A percentile compares a stretch with the other conserved stretches of the same genome.
Evolutionary conservation across 345 rosid genomes (phyloP).

Genomic region (Geranium rotundifolium): DNA sequence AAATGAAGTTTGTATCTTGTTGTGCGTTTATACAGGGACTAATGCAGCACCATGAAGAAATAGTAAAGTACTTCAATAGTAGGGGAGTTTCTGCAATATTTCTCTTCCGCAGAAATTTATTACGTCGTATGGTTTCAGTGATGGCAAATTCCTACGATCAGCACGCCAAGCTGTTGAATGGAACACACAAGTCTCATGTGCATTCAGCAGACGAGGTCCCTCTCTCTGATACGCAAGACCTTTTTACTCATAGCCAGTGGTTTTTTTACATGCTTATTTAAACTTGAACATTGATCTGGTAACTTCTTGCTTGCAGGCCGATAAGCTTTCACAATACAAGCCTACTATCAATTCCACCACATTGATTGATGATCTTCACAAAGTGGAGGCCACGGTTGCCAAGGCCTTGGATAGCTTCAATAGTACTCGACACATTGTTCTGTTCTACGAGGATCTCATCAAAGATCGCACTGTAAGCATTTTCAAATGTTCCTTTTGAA

Average conservation of each 20-base stretch:
- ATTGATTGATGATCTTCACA: constrained; percentile 49
- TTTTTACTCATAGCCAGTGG: neutral
- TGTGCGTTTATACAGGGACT: constrained; percentile 47
- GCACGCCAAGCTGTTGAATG: constrained; percentile 74
- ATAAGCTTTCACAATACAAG: constrained; percentile 66
- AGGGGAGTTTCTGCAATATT: constrained; percentile 69
- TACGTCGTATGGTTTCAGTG: constrained; percentile 81
- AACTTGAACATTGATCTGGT: constrained; percentile 9
- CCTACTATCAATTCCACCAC: constrained; percentile 61
- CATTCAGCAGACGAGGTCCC: constrained; percentile 81
- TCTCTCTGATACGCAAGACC: neutral
- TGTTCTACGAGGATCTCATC: constrained; percentile 77
- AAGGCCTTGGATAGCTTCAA: constrained; percentile 56
- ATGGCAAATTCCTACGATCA: constrained; percentile 82
- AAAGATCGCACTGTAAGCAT: constrained; percentile 43
- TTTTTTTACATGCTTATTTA: constrained; percentile 1
- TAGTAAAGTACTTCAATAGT: constrained; percentile 70
- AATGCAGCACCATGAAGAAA: constrained; percentile 50
- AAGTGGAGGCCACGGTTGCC: constrained; percentile 44
- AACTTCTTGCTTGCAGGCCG: constrained; percentile 39
- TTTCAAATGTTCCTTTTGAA: neutral
- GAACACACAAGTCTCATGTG: constrained; percentile 95
- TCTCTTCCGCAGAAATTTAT: constrained; percentile 63
- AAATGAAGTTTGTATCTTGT: neutral
- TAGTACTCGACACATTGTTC: constrained; percentile 57